A percentile compares a stretch with the other conserved stretches of the same genome.
Evolutionary conservation across 805 yeast species (phyloP).

Genomic region (Candida insectalens): DNA sequence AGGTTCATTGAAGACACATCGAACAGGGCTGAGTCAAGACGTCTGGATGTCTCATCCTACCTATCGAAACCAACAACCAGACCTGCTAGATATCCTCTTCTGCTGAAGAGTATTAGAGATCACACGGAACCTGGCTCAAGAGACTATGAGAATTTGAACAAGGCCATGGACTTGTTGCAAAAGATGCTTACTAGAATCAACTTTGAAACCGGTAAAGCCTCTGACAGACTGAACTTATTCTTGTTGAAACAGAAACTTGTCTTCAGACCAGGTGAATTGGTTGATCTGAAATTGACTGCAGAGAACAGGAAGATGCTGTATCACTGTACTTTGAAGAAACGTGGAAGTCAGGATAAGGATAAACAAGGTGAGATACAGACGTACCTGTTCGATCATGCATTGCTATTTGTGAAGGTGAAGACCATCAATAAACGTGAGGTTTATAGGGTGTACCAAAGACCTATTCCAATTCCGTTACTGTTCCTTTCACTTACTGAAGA

Average conservation of each 20-base stretch:
- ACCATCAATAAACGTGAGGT: conserved; percentile 84
- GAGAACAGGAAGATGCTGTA: conserved; percentile 73
- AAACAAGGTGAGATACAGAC: conserved; percentile 74
- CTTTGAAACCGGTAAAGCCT: conserved; percentile 85
- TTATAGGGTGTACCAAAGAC: conserved; percentile 82
- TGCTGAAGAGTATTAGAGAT: conserved; percentile 75
- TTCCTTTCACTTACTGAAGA: conserved; percentile 74
- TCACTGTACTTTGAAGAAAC: conserved; percentile 66
- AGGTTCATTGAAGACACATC: conserved; percentile 88
- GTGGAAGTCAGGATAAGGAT: conserved; percentile 52
- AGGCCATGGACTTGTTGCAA: conserved; percentile 67
- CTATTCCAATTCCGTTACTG: conserved; percentile 71
- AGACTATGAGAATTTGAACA: conserved; percentile 58
- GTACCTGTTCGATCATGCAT: conserved; percentile 80
- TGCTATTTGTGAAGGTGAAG: conserved; percentile 78
- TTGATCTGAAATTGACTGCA: conserved; percentile 74
- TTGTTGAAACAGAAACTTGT: conserved; percentile 78
- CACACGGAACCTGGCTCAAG: conserved; percentile 68
- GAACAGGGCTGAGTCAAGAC: conserved; percentile 73
- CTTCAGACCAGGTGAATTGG: conserved; percentile 73
- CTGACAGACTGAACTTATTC: conserved; percentile 84
- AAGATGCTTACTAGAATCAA: conserved; percentile 72
- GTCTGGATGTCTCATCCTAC: conserved; percentile 86
- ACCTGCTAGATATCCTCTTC: conserved; percentile 86
- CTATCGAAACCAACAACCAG: conserved; percentile 92